A percentile compares a stretch with the other conserved stretches of the same genome.
Conservation (phyloP, 78 protist species). For the Neovahlkampfia damariscottae region DNA sequence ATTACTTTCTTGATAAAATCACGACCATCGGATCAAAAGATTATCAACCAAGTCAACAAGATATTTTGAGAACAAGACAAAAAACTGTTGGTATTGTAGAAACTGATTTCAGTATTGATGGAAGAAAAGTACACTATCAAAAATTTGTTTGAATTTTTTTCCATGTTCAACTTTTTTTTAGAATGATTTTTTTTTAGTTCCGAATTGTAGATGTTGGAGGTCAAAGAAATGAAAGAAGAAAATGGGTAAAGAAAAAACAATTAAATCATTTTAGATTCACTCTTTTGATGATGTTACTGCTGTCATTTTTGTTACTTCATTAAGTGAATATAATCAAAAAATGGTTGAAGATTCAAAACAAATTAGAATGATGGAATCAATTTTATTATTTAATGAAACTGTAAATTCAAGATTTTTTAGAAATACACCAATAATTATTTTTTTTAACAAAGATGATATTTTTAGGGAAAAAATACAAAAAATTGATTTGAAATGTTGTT, state of each 20-base stretch:
- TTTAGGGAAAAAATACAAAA: slow-evolving; percentile 45
- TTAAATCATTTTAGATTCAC: no score
- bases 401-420: slow-evolving; percentile 44
- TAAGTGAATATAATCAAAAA: slow-evolving; percentile 59
- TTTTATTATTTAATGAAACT: slow-evolving; percentile 47
- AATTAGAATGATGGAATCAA: slow-evolving; percentile 61
- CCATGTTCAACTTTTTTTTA: no score
- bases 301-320: slow-evolving; percentile 49
- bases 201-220: slow-evolving; percentile 91
- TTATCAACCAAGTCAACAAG: slow-evolving; percentile 75
- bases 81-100: slow-evolving; percentile 87
- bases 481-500: slow-evolving; percentile 29
- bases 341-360: slow-evolving; percentile 42
- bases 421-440: slow-evolving; percentile 46
- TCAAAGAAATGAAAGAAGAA: slow-evolving; percentile 79
- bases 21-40: slow-evolving; percentile 21
- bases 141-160: no score
- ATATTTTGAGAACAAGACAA: slow-evolving; percentile 76
- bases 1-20: slow-evolving; percentile 43
- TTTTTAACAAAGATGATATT: slow-evolving; percentile 62
- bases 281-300: slow-evolving; percentile 67
- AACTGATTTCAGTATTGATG: slow-evolving; percentile 46
- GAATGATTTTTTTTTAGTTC: slow-evolving; percentile 38
- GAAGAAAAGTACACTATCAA: no score
- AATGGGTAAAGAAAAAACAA: no score